Evolutionary conservation across 345 rosid genomes (phyloP).

Genomic region (Hypericum perforatum): DNA sequence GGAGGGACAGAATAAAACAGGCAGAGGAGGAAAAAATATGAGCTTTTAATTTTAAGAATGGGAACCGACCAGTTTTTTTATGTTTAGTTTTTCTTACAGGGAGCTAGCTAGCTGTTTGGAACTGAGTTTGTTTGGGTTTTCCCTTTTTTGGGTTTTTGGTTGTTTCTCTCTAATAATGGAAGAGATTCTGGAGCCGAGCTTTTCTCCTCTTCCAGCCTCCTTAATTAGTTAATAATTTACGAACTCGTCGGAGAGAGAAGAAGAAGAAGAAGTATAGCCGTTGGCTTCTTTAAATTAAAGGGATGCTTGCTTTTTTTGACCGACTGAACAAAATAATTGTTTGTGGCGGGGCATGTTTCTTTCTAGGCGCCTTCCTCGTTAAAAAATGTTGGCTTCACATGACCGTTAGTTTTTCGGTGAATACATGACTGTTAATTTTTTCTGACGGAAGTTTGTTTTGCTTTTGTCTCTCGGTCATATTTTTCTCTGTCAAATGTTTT

Average conservation of each 20-base stretch:
- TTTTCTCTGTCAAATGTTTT: too few species aligned
- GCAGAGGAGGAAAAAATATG: conserved; percentile 8
- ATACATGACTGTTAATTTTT: conserved; percentile 5
- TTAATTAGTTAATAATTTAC: conserved; percentile 1
- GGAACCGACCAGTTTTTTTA: conserved; percentile 10
- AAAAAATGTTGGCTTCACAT: too few species aligned
- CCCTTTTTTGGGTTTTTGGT: conserved; percentile 15
- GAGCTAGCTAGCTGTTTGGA: conserved; percentile 15
- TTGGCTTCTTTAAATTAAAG: conserved; percentile 31
- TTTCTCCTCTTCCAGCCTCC: conserved; percentile 16
- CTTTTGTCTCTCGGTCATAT: too few species aligned
- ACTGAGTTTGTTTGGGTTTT: neutral
- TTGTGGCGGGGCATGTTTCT: conserved; percentile 8
- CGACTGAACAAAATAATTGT: conserved; percentile 11
- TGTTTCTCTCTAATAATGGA: neutral
- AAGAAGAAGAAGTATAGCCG: conserved; percentile 29
- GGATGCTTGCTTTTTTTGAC: conserved; percentile 13
- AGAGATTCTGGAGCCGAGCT: conserved; percentile 29
- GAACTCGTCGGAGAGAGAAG: neutral
- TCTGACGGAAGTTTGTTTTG: conserved; percentile 10
- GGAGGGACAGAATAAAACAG: conserved; percentile 35
- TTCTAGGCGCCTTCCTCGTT: too few species aligned
- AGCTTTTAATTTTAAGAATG: conserved; percentile 12
- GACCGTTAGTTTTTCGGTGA: too few species aligned
- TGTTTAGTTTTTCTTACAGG: too few species aligned